These are phyloP conservation scores for Phaeosphaeria sp. DNA, from an alignment of 2,329 filamentous ascomycete genomes.

Conservation along the genomic window DNA sequence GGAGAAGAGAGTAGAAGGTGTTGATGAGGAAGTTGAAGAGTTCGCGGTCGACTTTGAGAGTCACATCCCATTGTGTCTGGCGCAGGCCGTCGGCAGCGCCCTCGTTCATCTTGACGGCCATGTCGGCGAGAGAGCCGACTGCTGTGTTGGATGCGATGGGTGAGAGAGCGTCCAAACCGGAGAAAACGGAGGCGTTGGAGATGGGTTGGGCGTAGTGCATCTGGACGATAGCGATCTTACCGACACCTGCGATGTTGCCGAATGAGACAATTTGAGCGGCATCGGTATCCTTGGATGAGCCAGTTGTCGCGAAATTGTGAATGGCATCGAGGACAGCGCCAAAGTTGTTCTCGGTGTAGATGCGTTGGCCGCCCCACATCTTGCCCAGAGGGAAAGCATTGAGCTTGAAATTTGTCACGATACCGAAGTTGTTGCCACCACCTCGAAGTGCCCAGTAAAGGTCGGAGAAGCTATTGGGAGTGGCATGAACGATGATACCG, in stretches of 20 bases:
- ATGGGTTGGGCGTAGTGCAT: slow-evolving; percentile 34
- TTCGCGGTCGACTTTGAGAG: slow-evolving; percentile 33
- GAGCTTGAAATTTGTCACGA: slow-evolving; percentile 38
- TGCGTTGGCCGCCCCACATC: slow-evolving; percentile 28
- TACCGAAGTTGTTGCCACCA: slow-evolving; percentile 39
- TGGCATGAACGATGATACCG: slow-evolving; percentile 11
- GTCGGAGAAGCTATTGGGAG: slow-evolving; percentile 37
- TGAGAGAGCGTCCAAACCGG: slow-evolving; percentile 30
- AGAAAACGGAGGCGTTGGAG: slow-evolving; percentile 31
- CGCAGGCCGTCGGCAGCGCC: slow-evolving; percentile 24
- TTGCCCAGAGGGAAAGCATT: slow-evolving; percentile 21
- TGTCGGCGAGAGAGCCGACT: slow-evolving; percentile 25
- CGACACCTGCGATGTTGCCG: slow-evolving; percentile 10
- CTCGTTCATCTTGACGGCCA: slow-evolving; percentile 28
- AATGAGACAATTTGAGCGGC: slow-evolving; percentile 31
- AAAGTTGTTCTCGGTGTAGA: slow-evolving; percentile 11
- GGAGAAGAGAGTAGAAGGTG: slow-evolving; percentile 21
- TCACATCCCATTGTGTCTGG: slow-evolving; percentile 36
- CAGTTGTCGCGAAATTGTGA: slow-evolving; percentile 14
- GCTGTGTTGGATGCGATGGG: slow-evolving; percentile 27
- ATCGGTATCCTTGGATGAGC: slow-evolving; percentile 25
- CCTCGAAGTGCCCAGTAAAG: slow-evolving; percentile 39
- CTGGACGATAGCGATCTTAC: slow-evolving; percentile 30
- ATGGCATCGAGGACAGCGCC: slow-evolving; percentile 19
- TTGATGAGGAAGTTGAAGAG: slow-evolving; percentile 27